phyloP scores from a whole-genome alignment of 371 early-diverging fungal species.

The Mucor circinelloides region DNA sequence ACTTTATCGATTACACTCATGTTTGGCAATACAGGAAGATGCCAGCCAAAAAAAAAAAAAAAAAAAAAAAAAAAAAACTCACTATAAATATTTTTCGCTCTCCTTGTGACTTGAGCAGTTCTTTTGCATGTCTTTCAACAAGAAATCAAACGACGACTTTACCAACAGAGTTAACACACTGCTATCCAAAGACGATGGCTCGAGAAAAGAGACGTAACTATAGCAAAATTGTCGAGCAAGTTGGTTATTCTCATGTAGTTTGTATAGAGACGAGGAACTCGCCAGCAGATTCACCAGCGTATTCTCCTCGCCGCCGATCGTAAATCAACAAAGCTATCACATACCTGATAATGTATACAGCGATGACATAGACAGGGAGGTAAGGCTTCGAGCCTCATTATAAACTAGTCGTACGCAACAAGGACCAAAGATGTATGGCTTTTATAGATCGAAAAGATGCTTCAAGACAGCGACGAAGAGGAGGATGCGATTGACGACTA shows the following conservation, averaged over 20 bases:
- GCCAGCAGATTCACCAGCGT: constrained; percentile 30
- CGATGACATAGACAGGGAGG: constrained; percentile 17
- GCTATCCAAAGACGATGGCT: not conserved
- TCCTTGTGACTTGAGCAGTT: not conserved
- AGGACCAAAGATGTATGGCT: not conserved
- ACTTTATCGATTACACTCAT: constrained; percentile 36
- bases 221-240: not conserved
- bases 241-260: not conserved
- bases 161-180: constrained; percentile 9
- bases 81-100: not conserved
- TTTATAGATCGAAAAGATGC: constrained; percentile 18
- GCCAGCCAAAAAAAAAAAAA: too few relatives aligned
- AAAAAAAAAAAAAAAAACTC: constrained; percentile 2
- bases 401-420: not conserved
- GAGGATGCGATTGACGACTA: constrained; percentile 21
- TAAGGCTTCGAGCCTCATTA: not conserved
- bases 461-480: constrained; percentile 24
- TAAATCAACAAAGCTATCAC: constrained; percentile 16
- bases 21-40: not conserved
- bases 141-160: constrained; percentile 6
- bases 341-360: constrained; percentile 20
- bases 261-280: constrained; percentile 32
- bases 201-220: not conserved
- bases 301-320: constrained; percentile 30
- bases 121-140: not conserved